Evolutionary conservation across 805 yeast species (phyloP).

Genomic region (Candida germanica): DNA sequence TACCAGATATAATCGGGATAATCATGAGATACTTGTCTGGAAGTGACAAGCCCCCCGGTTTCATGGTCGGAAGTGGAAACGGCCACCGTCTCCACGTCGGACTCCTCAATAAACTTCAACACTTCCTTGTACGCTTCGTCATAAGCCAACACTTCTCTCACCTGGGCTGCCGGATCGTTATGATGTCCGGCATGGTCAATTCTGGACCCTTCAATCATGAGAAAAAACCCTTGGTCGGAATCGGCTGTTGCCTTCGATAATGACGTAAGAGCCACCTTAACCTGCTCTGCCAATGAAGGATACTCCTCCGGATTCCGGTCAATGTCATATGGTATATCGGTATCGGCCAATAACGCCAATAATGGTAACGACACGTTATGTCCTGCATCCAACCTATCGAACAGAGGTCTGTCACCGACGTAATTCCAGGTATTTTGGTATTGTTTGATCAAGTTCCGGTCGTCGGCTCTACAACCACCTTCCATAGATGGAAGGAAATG

Average conservation of each 20-base stretch:
- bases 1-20: slow-evolving; percentile 88
- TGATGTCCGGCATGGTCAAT: slow-evolving; percentile 94
- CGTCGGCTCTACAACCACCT: slow-evolving; percentile 70
- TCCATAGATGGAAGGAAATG: slow-evolving; percentile 62
- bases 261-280: slow-evolving; percentile 67
- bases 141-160: slow-evolving; percentile 81
- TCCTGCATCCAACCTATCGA: slow-evolving; percentile 55
- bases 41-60: slow-evolving; percentile 85
- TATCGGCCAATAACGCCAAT: slow-evolving; percentile 68
- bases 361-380: slow-evolving; percentile 67
- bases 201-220: slow-evolving; percentile 85
- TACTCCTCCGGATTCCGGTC: slow-evolving; percentile 60
- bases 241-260: slow-evolving; percentile 64
- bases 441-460: slow-evolving; percentile 60
- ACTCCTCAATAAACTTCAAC: slow-evolving; percentile 58
- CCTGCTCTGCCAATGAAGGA: slow-evolving; percentile 80
- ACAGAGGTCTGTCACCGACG: slow-evolving; percentile 55
- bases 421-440: slow-evolving; percentile 56
- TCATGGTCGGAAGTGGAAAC: slow-evolving; percentile 91
- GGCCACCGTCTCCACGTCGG: slow-evolving; percentile 73
- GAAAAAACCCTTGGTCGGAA: slow-evolving; percentile 79
- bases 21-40: slow-evolving; percentile 63
- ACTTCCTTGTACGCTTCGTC: slow-evolving; percentile 78
- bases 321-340: slow-evolving; percentile 79
- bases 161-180: slow-evolving; percentile 93